Evolutionary conservation across 148 eudicot species (phyloP), one percentile per base, ranked within the genome.

Genomic region (Drosera capensis): DNA sequence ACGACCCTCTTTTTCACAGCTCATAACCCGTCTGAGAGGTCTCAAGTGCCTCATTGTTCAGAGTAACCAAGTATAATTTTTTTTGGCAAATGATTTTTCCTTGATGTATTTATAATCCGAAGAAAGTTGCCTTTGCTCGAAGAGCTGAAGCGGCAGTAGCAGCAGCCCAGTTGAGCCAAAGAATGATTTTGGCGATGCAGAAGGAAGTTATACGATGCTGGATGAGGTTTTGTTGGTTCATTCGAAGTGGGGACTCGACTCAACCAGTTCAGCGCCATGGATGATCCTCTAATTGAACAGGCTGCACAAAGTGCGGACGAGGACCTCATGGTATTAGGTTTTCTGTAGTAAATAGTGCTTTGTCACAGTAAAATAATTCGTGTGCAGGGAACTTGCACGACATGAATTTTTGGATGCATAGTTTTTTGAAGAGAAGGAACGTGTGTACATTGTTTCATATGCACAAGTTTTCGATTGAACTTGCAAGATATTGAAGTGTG

Each of bases 1-100:
- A 34, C 72, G 99, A 38, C 99, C 99, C 23, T 73, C 95, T 31
- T 92, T 92, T 48, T 52, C 74, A 29, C 74, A 92, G 65, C 78
- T 92, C 49, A 85, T 92, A 14, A 43, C 66, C 38, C 88, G 99
- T 54, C 79, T 92, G 20, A 92, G 67, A 57, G 52, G 70, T 62
- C 80, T 85, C 25, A 60, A 66, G 62, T 66, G 55, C 52, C 68
- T 75, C 51, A 53, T 46, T 44, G 63, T 66, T 59, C 74, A 60
- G 54, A 62, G 51, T 38, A 58, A 57, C 40, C 28, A 48, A 65
- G 34, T n/a, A n/a, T n/a, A n/a, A n/a, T n/a, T n/a, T n/a, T n/a
- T n/a, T n/a, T n/a, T n/a, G n/a, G n/a, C n/a, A n/a, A n/a, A n/a
- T n/a, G n/a, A n/a, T n/a, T n/a, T n/a, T n/a, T n/a, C n/a, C n/a